Evolutionary conservation across 805 yeast genomes (phyloP).

Genomic region (Wickerhamiella vanderwaltii): DNA sequence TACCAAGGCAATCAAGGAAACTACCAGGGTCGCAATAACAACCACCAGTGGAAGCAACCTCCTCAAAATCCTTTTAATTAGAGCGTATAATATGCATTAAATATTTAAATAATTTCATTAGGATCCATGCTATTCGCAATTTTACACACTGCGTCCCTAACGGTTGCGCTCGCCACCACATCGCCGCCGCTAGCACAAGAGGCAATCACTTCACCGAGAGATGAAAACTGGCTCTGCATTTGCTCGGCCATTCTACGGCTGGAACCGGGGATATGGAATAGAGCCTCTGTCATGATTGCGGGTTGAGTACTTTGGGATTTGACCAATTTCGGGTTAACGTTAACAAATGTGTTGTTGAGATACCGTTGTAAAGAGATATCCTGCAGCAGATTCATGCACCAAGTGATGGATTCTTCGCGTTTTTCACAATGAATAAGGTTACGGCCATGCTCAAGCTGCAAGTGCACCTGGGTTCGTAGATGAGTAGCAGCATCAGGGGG

Average conservation of each 20-base stretch:
- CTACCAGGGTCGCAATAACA: slow-evolving; percentile 16
- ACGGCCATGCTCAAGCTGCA: not conserved
- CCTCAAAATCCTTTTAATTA: too few species aligned
- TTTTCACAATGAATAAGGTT: not conserved
- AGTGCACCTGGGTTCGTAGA: not conserved
- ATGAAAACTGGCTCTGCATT: not conserved
- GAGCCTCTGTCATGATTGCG: not conserved
- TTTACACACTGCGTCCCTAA: not conserved
- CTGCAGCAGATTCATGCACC: slow-evolving; percentile 5
- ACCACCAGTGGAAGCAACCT: not conserved
- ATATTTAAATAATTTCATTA: slow-evolving; percentile 2
- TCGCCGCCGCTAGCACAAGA: not conserved
- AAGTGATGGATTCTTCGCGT: not conserved
- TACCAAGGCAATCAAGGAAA: slow-evolving; percentile 20
- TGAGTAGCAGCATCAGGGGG: not conserved
- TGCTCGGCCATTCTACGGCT: slow-evolving; percentile 2
- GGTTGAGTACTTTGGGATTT: slow-evolving; percentile 5
- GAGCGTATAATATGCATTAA: too few species aligned
- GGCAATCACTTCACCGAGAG: slow-evolving; percentile 6
- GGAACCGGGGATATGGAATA: slow-evolving; percentile 1
- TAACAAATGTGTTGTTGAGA: not conserved
- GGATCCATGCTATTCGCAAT: not conserved
- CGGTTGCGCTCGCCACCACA: not conserved
- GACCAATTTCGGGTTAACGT: not conserved
- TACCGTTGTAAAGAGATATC: not conserved